Evolutionary conservation across 2,329 filamentous ascomycete genomes (phyloP), one percentile per base, ranked within the genome.

Genomic region (Xylaria sp.): DNA sequence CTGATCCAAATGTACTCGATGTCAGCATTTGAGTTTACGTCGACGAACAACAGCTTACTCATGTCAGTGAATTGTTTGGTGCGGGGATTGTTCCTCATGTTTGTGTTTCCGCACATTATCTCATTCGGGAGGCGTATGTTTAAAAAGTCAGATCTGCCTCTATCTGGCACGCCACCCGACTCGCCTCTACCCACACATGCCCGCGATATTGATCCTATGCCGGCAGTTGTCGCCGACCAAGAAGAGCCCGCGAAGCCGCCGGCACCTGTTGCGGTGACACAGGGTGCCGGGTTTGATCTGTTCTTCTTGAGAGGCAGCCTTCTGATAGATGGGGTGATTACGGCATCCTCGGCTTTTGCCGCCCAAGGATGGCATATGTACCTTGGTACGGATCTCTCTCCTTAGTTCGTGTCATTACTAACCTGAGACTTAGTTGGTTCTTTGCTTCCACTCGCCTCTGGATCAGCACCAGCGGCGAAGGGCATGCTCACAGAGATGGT

Each of bases 1-100:
- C 62, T 76, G 57, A 71, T 75, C 23, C 75, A 76, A 64, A 73
- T 74, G 74, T 76, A 76, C 39, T 69, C 74, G 23, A 74, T 76
- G 70, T 66, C 70, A 3, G 68, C 51, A 9, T 73, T 76, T 34
- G 20, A 50, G 8, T 76, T 76, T 65, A 65, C 63, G 5, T 71
- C 74, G 34, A 74, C 70, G 3, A 66, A 70, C 51, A 75, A 74
- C 67, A 74, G 74, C 48, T 41, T 72, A 10, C 69, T 75, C 28
- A 74, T 76, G 65, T 70, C 73, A 5, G 56, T 74, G 31, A 69
- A 66, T 44, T 69, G 54, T 25, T 28, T 73, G 31, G 68, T 75
- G 34, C 69, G 73, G 25, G 74, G 75, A 1, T 13, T 75, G 28
- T 76, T 75, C 50, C 70, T 76, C 39, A 76, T 76, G 72, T 74